phyloP scores from a whole-genome alignment of 2,329 filamentous ascomycete genomes.

The Waltergamsia citrina region DNA sequence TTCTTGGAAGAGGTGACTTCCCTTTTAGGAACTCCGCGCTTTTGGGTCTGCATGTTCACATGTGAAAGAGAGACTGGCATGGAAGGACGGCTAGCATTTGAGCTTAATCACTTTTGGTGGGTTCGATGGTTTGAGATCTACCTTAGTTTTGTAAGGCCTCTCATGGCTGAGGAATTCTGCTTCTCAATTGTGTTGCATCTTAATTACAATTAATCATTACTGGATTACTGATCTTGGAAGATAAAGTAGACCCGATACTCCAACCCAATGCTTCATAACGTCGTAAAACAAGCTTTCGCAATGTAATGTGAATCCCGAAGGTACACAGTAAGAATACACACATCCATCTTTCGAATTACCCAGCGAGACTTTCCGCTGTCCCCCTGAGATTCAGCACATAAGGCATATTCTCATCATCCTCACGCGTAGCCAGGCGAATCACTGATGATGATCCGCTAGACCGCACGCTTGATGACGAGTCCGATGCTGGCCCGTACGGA shows the following conservation, averaged over 20 bases:
- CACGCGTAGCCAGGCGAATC: conserved; percentile 34
- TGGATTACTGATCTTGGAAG: too few relatives aligned
- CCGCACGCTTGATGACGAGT: conserved; percentile 28
- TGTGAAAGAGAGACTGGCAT: too few relatives aligned
- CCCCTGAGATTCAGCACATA: conserved; percentile 26
- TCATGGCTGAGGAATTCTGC: too few relatives aligned
- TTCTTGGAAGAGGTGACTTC: too few relatives aligned
- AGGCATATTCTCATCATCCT: conserved; percentile 20
- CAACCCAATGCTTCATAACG: background rate
- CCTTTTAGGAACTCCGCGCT: too few relatives aligned
- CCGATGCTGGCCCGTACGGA: conserved; percentile 21
- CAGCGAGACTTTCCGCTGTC: conserved; percentile 18
- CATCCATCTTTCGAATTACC: too few relatives aligned
- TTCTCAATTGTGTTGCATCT: background rate
- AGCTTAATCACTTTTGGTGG: background rate
- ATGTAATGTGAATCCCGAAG: background rate
- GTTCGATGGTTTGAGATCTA: background rate
- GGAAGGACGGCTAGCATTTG: too few relatives aligned
- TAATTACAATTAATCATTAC: too few relatives aligned
- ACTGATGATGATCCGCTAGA: conserved; percentile 31
- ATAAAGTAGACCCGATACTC: background rate
- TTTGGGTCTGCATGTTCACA: too few relatives aligned
- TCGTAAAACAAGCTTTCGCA: background rate
- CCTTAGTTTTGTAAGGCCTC: too few relatives aligned
- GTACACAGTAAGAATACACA: background rate